phyloP scores from a whole-genome alignment of 2,329 filamentous ascomycete genomes.

The Escovopsis sp. region DNA sequence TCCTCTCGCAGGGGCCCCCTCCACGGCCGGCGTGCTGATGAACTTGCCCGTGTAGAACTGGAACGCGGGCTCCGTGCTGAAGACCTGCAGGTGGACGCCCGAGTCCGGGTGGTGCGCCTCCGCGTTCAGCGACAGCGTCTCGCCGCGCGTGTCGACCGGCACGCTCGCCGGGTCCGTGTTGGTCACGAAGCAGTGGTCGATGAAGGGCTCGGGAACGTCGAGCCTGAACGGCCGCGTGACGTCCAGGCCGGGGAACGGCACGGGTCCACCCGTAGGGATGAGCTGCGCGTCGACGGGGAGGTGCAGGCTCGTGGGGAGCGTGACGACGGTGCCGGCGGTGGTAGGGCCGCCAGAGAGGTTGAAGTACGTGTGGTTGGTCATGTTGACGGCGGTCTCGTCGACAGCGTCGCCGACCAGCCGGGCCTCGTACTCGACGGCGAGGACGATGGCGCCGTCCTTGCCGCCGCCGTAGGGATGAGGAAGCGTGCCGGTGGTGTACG shows the following conservation, averaged over 20 bases:
- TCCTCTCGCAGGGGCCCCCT: constrained; percentile 46
- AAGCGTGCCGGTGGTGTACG: constrained; percentile 56
- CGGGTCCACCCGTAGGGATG: constrained; percentile 58
- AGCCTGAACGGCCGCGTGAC: constrained; percentile 57
- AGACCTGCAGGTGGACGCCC: constrained; percentile 68
- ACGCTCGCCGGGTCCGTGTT: constrained; percentile 44
- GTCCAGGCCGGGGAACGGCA: constrained; percentile 47
- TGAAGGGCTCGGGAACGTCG: constrained; percentile 52
- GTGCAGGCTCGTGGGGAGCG: constrained; percentile 48
- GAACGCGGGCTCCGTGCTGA: constrained; percentile 88
- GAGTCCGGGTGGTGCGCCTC: constrained; percentile 58
- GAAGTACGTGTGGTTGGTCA: constrained; percentile 90
- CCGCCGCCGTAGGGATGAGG: constrained; percentile 46
- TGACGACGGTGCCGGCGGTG: constrained; percentile 46
- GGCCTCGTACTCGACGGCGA: constrained; percentile 83
- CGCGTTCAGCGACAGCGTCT: constrained; percentile 51
- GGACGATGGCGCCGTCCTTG: constrained; percentile 49
- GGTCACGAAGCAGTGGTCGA: constrained; percentile 85
- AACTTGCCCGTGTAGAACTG: constrained; percentile 90
- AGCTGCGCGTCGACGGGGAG: constrained; percentile 57
- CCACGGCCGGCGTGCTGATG: constrained; percentile 58
- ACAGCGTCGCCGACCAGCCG: constrained; percentile 60
- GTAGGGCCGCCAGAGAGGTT: constrained; percentile 40
- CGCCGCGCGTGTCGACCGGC: constrained; percentile 48
- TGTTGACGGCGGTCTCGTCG: constrained; percentile 80